phyloP scores from a whole-genome alignment of 148 eudicot species.

The Silene conica region DNA sequence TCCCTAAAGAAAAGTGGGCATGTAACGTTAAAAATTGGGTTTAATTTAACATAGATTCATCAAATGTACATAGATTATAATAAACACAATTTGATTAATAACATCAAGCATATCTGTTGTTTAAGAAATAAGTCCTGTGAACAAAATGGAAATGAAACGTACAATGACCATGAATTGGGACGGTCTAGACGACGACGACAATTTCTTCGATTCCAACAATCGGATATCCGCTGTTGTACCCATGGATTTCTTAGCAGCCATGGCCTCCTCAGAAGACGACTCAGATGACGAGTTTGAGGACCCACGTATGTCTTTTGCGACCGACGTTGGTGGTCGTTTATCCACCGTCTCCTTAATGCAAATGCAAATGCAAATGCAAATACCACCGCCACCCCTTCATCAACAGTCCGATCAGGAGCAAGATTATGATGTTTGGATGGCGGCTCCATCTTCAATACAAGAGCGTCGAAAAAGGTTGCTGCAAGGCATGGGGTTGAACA shows the following conservation, averaged over 20 bases:
- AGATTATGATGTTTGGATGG: conserved; percentile 69
- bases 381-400: neutral
- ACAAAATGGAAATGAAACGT: conserved; percentile 34
- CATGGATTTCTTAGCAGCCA: conserved; percentile 29
- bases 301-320: conserved; percentile 60
- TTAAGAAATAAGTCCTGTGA: neutral
- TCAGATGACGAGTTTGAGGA: conserved; percentile 49
- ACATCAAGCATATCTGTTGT: too few relatives aligned
- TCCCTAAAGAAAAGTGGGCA: neutral
- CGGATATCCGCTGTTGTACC: conserved; percentile 56
- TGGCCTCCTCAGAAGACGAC: conserved; percentile 35
- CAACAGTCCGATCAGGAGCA: neutral
- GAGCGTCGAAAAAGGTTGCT: conserved; percentile 65
- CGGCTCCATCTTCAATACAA: conserved; percentile 59
- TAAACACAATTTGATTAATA: neutral
- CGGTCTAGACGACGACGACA: conserved; percentile 55
- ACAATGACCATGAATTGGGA: conserved; percentile 80
- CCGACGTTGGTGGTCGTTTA: neutral
- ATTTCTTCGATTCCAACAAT: conserved; percentile 62
- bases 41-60: neutral
- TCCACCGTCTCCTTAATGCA: neutral
- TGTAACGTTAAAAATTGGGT: neutral
- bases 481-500: conserved; percentile 79
- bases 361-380: conserved; percentile 8
- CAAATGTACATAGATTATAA: neutral